Percentiles rank a stretch among this genome's conserved stretches.
phyloP scores from a whole-genome alignment of 108 stramenopile species.

The Skeletonema potamos region DNA sequence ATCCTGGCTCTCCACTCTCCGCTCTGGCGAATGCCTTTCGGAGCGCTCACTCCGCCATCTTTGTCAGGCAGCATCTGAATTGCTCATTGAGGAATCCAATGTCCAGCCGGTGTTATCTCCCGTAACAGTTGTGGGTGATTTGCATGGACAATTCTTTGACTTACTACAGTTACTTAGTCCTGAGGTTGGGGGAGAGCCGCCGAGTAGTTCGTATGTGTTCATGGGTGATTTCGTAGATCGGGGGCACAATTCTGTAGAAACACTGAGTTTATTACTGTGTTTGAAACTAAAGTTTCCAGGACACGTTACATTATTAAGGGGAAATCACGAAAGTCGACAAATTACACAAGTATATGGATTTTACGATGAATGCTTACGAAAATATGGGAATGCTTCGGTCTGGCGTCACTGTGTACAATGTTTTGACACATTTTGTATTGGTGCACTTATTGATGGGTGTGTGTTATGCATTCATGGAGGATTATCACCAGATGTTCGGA shows the following conservation, averaged over 20 bases:
- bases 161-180: slow-evolving; percentile 80
- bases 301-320: slow-evolving; percentile 86
- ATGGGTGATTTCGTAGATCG: slow-evolving; percentile 95
- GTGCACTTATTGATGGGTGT: slow-evolving; percentile 83
- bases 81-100: slow-evolving; percentile 83
- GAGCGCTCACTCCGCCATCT: slow-evolving; percentile 63
- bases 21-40: slow-evolving; percentile 74
- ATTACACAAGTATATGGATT: slow-evolving; percentile 96
- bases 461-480: slow-evolving; percentile 94
- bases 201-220: slow-evolving; percentile 90
- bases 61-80: slow-evolving; percentile 49
- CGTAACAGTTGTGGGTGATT: slow-evolving; percentile 92
- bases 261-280: slow-evolving; percentile 85
- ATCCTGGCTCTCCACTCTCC: slow-evolving; percentile 74
- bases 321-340: slow-evolving; percentile 93
- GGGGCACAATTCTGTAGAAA: slow-evolving; percentile 94
- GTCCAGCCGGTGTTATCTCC: slow-evolving; percentile 82
- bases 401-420: slow-evolving; percentile 88
- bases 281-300: slow-evolving; percentile 89
- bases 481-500: slow-evolving; percentile 81
- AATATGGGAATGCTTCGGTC: slow-evolving; percentile 73
- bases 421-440: slow-evolving; percentile 87
- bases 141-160: slow-evolving; percentile 97
- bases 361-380: slow-evolving; percentile 86
- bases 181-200: slow-evolving; percentile 77